Percentiles rank a stretch among this genome's conserved stretches.
Evolutionary conservation across 2,329 filamentous ascomycete genomes (phyloP).

Genomic region (Cladosporium sp.): DNA sequence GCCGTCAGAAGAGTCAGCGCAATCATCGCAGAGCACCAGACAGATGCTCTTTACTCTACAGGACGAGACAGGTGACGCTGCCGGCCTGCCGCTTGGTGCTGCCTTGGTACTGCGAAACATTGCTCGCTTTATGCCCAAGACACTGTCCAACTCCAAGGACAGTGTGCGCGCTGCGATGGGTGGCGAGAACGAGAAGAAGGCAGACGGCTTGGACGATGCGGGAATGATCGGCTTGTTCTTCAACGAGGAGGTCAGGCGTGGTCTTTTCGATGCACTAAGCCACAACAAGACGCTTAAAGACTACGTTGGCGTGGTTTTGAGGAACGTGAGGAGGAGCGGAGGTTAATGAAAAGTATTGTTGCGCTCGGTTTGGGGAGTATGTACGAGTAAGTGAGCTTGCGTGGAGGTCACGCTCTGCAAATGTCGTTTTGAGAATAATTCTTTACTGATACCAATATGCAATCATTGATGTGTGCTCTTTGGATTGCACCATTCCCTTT

Average conservation of each 20-base stretch:
- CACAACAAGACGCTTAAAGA: slow-evolving; percentile 30
- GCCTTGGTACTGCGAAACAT: slow-evolving; percentile 78
- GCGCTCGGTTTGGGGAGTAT: background rate
- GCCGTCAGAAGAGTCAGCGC: background rate
- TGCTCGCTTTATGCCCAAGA: slow-evolving; percentile 52
- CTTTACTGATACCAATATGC: slow-evolving; percentile 10
- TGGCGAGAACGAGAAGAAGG: slow-evolving; percentile 18
- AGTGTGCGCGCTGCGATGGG: slow-evolving; percentile 15
- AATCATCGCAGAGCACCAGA: background rate
- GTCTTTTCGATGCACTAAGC: slow-evolving; percentile 31
- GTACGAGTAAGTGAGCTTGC: slow-evolving; percentile 2
- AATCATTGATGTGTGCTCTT: background rate
- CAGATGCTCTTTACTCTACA: slow-evolving; percentile 45
- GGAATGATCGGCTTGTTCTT: slow-evolving; percentile 29
- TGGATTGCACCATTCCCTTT: background rate
- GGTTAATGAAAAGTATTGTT: background rate
- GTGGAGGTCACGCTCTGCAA: background rate
- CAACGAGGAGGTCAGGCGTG: slow-evolving; percentile 28
- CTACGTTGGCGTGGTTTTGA: slow-evolving; percentile 30
- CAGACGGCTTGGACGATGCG: slow-evolving; percentile 22
- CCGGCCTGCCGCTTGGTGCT: slow-evolving; percentile 76
- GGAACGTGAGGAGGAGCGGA: slow-evolving; percentile 16
- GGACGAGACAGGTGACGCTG: slow-evolving; percentile 60
- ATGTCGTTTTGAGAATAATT: background rate
- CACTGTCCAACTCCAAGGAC: slow-evolving; percentile 22